Evolutionary conservation across 208 protist genomes (phyloP), one percentile per base, ranked within the genome.

Genomic region (Balamuthia mandrillaris): DNA sequence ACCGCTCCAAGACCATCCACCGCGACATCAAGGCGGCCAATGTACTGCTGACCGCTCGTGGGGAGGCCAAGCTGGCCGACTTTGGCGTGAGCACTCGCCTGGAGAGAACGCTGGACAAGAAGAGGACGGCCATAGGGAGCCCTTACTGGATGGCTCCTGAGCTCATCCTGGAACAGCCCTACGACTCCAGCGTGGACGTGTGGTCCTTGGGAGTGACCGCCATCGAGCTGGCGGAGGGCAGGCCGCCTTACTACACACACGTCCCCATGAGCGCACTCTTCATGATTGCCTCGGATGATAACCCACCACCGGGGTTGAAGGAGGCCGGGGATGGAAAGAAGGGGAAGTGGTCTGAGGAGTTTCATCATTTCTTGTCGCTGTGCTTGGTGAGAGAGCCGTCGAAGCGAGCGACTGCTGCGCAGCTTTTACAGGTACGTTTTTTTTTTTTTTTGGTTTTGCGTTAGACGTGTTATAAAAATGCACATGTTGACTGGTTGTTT

Each of bases 81-180:
- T 91, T 91, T 65, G 89, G 89, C 1, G 86, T 86, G 33, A 82
- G 56, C 14, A 79, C 86, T 16, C 60, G 68, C 18, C 83, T 91
- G 45, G 51, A 88, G 44, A 61, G 54, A 33, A 70, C 41, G 85
- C 44, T 78, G 45, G 49, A 29, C 49, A 81, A 81, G 72, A 81
- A 81, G 42, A 84, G 68, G 54, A 84, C 77, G 1, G 49, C 68
- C 39, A 84, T 84, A 3, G 89, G 89, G 21, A 89, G 84, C n/a
- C 89, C 89, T 6, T 88, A 88, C 63, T 91, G 78, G 89, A 91
- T 93, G 87, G 90, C 90, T 35, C 90, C 90, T 16, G 90, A 93
- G 24, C 70, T 93, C 0, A 91, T 93, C 52, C 54, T 82, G 54
- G 87, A 91, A 12, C 49, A 58, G 41, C 72, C 77, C 27, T 91